Evolutionary conservation across 2,329 filamentous ascomycete genomes (phyloP), one percentile per base, ranked within the genome.

Genomic region (Beauveria pseudobassiana): DNA sequence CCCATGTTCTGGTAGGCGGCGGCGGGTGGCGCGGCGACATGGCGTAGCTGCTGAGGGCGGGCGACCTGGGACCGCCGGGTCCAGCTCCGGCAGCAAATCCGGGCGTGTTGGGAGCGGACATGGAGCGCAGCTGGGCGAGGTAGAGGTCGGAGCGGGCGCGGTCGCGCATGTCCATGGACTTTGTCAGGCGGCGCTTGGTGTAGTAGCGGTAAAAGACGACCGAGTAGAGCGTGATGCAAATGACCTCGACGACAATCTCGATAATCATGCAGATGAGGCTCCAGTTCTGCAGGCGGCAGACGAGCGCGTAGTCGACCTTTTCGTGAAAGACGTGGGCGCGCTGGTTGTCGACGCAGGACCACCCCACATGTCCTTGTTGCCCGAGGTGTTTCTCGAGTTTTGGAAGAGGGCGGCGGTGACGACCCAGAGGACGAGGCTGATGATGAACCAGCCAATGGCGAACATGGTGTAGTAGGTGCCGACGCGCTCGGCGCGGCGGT

Each of bases 191-290:
- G 74, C 91, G 89, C 84, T 98, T 99, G 67, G 90, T 92, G 85
- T 93, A 96, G 83, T 96, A 96, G 69, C 95, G 90, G 82, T 96
- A 98, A 81, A 98, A 97, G 74, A 97, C 87, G 72, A 97, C 84
- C 71, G 85, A 91, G 82, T 99, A 99, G 70, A 99, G 90, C 59
- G 87, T 81, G 74, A 99, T 96, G 72, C 90, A 91, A 71, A 98
- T 88, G 67, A 90, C 84, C 73, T 98, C 95, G 69, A 99, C 83
- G 64, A 97, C 90, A 67, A 99, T 83, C 76, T 99, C 95, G 74
- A 99, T 98, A 72, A 99, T 89, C 77, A 93, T 93, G 83, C 95
- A 99, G 73, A 99, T 89, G 65, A 99, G 82, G 46, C 89, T 84
- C 95, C 95, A 99, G 78, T 96, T 95, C 64, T 97, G 78, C 70